Base-by-base conservation (phyloP, 2,329 filamentous ascomycete species). In the Xylariales sp. region DNA sequence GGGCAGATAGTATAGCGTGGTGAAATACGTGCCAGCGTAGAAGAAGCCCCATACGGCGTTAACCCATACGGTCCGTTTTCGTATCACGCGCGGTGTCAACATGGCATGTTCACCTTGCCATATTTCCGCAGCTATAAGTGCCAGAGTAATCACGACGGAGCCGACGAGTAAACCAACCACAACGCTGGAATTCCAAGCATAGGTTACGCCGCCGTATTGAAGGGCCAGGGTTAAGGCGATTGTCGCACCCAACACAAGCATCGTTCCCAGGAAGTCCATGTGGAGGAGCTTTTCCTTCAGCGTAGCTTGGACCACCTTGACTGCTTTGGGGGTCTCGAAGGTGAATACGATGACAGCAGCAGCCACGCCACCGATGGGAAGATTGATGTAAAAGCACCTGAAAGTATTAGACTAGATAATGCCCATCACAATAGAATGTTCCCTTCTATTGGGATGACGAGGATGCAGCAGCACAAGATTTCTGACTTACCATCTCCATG, bases 401-500 rank as follows among this genome's bases (percentile, higher is more conserved):
- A 15, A 15, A n/a, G 18, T 32, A n/a, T 10, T 5, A 30, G n/a
- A 12, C 21, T 6, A 32, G 30, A 7, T 32, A 8, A 30, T n/a
- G 13, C 18, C 29, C 29, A 16, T 11, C 29, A 30, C 11, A 13
- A 16, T 16, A 30, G 29, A 30, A 30, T 30, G 18, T 41, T 7
- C 24, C 12, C 5, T 7, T 23, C 11, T 11, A 19, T 11, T 17
- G 23, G 12, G 14, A 24, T 13, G n/a, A 18, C 20, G 7, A 25
- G 5, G 20, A 13, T 16, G 10, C n/a, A 25, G 23, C 14, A 20
- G 17, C 10, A 29, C 7, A 13, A 25, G 8, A 27, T 16, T 13
- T 8, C 10, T 18, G 23, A 13, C 15, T 29, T 70, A 74, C 72
- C 72, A 75, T 18, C 71, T 59, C 72, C 72, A 76, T 7, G 67